A percentile compares a stretch with the other conserved stretches of the same genome.
phyloP scores from a whole-genome alignment of 495 filamentous ascomycete genomes.

The Baudoinia panamericana region DNA sequence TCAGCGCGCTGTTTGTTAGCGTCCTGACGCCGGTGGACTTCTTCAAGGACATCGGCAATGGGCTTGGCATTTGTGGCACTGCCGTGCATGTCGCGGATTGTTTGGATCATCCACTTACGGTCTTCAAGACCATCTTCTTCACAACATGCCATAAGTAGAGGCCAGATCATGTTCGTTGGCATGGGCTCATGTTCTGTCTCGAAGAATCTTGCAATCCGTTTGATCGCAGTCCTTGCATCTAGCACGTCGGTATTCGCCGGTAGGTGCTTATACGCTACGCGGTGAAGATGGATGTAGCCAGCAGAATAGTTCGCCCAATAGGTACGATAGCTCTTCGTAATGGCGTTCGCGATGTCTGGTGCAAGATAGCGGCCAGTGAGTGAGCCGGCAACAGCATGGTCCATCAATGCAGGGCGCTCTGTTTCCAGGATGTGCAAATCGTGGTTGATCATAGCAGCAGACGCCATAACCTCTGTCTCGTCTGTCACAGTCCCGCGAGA shows the following conservation, averaged over 20 bases:
- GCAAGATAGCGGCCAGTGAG: slow-evolving; percentile 31
- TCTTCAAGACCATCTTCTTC: slow-evolving; percentile 32
- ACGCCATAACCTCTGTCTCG: slow-evolving; percentile 29
- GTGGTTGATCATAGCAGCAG: slow-evolving; percentile 19
- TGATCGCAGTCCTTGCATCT: slow-evolving; percentile 28
- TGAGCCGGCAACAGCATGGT: slow-evolving; percentile 31
- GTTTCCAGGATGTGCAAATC: slow-evolving; percentile 32
- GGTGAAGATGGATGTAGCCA: slow-evolving; percentile 33
- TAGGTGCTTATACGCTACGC: slow-evolving; percentile 33
- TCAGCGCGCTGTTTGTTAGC: slow-evolving; percentile 30
- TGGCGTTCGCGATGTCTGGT: slow-evolving; percentile 27
- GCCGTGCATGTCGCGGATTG: slow-evolving; percentile 31
- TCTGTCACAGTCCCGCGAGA: slow-evolving; percentile 30
- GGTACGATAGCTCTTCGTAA: slow-evolving; percentile 31
- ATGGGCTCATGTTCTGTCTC: slow-evolving; percentile 24
- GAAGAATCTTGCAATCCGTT: slow-evolving; percentile 27
- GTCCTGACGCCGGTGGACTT: slow-evolving; percentile 33
- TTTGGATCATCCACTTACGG: slow-evolving; percentile 29
- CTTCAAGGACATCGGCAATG: slow-evolving; percentile 31
- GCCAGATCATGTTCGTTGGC: slow-evolving; percentile 35
- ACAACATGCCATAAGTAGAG: slow-evolving; percentile 33
- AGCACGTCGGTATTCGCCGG: slow-evolving; percentile 29
- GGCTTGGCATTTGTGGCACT: slow-evolving; percentile 32
- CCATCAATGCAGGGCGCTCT: slow-evolving; percentile 31
- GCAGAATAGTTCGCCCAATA: slow-evolving; percentile 34